Percentiles rank a stretch among this genome's conserved stretches.
Evolutionary conservation across 768 basidiomycete species (phyloP).

Genomic region (Kwoniella newhampshirensis): DNA sequence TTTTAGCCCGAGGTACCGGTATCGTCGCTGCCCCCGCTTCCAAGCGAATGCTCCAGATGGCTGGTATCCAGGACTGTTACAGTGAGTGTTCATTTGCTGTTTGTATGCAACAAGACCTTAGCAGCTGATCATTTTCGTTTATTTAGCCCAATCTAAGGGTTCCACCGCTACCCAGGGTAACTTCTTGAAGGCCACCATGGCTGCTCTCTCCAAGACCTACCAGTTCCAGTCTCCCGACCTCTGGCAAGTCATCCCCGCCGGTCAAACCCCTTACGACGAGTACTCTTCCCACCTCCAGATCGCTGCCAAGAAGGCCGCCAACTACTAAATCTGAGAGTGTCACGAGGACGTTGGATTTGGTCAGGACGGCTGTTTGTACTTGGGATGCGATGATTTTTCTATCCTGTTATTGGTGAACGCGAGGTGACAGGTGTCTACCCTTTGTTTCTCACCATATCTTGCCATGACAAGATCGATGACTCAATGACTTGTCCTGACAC

Average conservation of each 20-base stretch:
- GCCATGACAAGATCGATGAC: no score
- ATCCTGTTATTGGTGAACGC: neutral
- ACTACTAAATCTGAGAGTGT: conserved; percentile 36
- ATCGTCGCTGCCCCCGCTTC: conserved; percentile 98
- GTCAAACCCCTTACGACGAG: conserved; percentile 69
- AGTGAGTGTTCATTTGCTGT: conserved; percentile 50
- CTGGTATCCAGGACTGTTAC: conserved; percentile 96
- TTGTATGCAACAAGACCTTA: no score
- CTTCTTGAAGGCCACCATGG: conserved; percentile 93
- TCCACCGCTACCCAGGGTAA: conserved; percentile 78
- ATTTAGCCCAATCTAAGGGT: conserved; percentile 78
- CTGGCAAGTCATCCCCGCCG: conserved; percentile 83
- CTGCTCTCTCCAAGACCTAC: conserved; percentile 94
- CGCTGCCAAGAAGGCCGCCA: conserved; percentile 64
- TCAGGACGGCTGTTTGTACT: neutral
- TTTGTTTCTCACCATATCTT: no score
- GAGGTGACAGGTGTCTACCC: no score
- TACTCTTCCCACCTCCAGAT: conserved; percentile 89
- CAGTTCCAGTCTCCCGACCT: conserved; percentile 96
- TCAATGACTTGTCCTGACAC: no score
- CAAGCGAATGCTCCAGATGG: conserved; percentile 93
- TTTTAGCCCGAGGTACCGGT: conserved; percentile 84
- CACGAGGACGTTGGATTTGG: conserved; percentile 3
- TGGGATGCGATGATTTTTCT: conserved; percentile 11
- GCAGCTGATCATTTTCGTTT: conserved; percentile 1